Evolutionary conservation across 2,329 filamentous ascomycete genomes (phyloP), one percentile per base, ranked within the genome.

Genomic region (Aschersonia sp.): DNA sequence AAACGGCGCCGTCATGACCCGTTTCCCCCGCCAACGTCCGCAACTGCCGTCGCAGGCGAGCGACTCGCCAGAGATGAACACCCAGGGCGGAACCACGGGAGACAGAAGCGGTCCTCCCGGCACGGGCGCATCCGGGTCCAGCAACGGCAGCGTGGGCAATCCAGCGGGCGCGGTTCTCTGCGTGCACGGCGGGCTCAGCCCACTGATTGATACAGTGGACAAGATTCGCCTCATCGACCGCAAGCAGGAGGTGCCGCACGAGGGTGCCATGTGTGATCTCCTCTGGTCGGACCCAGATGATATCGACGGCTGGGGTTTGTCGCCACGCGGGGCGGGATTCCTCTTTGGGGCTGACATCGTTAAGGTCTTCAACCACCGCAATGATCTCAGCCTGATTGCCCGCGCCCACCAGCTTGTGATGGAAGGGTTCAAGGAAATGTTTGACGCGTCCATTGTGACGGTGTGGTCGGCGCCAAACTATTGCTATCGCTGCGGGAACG

Each of bases 361-460:
- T 58, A 94, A 92, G 58, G 81, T 82, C 54, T 98, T 98, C 70
- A 98, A 97, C 67, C 83, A 96, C 65, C 79, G 81, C 49, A 98
- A 98, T 63, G 87, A 95, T 60, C 75, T 98, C 31, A 87, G 83
- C 29, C 75, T 98, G 46, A 92, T 98, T 54, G 92, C 90, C 14
- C 80, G 92, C 48, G 92, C 92, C 1, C 92, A 98, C 62, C 92
- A 98, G 64, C 79, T 98, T 29, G 92, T 98, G 54, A 98, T 97
- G 92, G 92, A 98, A 63, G 92, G 92, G 0, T 98, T 96, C 66
- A 97, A 97, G 68, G 92, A 97, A 63, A 97, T 97, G 89, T 98
- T 97, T 60, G 87, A 95, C 61, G 84, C 81, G 11, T 87, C 82
- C 44, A 96, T 98, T 53, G 92, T 97, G 42, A 98, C 92, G 0